A percentile compares a stretch with the other conserved stretches of the same genome.
These are phyloP conservation scores for Nicotiana tomentosiformis DNA, from an alignment of 257 asterid genomes.

Conservation along the genomic window DNA sequence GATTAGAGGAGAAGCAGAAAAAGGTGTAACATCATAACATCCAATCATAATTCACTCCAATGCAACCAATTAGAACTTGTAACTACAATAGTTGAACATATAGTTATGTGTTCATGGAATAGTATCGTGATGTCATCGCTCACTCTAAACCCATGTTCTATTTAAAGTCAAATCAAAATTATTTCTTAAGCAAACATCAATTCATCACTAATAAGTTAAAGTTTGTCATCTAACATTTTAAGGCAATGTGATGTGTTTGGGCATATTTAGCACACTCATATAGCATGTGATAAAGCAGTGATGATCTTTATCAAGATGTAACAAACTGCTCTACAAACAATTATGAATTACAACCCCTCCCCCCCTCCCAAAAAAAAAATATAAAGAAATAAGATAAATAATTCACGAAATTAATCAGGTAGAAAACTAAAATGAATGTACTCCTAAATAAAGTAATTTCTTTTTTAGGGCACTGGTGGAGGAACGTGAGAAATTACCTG, in stretches of 20 bases:
- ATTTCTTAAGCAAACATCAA: not conserved
- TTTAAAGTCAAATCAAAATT: not conserved
- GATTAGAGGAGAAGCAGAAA: not conserved
- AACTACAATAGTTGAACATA: not conserved
- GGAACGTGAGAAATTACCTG: conserved; percentile 39
- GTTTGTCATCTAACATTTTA: not conserved
- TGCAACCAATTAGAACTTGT: not conserved
- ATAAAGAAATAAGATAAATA: not conserved
- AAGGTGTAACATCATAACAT: not conserved
- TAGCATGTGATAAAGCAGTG: not conserved
- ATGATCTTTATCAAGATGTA: not conserved
- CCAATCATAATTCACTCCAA: not conserved
- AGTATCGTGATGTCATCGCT: not conserved
- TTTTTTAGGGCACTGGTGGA: not conserved
- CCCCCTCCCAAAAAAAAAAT: not conserved
- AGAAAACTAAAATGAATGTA: not conserved
- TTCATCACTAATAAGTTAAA: not conserved
- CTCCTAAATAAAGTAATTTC: not conserved
- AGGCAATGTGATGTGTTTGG: not conserved
- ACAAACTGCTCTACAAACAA: not conserved
- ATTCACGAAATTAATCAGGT: not conserved
- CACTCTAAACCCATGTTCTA: not conserved
- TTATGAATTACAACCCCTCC: not conserved
- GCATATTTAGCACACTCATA: not conserved
- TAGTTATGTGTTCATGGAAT: not conserved